Evolutionary conservation across 176 grass and related monocot genomes (phyloP).

Genomic region (Chrysopogon serrulatus): DNA sequence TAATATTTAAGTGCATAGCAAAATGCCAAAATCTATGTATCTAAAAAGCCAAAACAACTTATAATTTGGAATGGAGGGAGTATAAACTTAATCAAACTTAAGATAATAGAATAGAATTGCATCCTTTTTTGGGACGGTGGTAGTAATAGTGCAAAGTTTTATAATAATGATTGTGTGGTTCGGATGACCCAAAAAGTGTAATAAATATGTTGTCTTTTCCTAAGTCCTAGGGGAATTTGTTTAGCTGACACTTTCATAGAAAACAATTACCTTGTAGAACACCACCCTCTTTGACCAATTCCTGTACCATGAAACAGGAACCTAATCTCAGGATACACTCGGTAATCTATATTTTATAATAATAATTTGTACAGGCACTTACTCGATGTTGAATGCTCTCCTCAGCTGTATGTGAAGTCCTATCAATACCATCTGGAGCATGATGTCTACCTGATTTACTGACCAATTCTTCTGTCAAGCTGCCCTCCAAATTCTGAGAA

Average conservation of each 20-base stretch:
- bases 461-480: conserved; percentile 4
- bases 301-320: conserved; percentile 32
- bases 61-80: not conserved
- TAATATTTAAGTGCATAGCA: not conserved
- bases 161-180: not conserved
- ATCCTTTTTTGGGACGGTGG: not conserved
- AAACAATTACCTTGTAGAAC: conserved; percentile 42
- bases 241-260: not conserved
- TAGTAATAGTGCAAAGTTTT: not conserved
- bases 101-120: not conserved
- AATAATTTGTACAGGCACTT: conserved; percentile 26
- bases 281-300: conserved; percentile 13
- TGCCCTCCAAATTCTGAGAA: conserved; percentile 20
- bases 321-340: conserved; percentile 26
- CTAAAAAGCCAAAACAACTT: not conserved
- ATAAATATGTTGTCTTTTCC: not conserved
- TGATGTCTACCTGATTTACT: conserved; percentile 10
- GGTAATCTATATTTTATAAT: conserved; percentile 4
- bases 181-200: not conserved
- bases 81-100: not conserved
- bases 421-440: not conserved
- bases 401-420: conserved; percentile 22
- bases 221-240: not conserved
- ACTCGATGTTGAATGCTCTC: conserved; percentile 19
- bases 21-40: not conserved